phyloP scores from a whole-genome alignment of 352 stramenopile species.

The Phytophthora litchii region DNA sequence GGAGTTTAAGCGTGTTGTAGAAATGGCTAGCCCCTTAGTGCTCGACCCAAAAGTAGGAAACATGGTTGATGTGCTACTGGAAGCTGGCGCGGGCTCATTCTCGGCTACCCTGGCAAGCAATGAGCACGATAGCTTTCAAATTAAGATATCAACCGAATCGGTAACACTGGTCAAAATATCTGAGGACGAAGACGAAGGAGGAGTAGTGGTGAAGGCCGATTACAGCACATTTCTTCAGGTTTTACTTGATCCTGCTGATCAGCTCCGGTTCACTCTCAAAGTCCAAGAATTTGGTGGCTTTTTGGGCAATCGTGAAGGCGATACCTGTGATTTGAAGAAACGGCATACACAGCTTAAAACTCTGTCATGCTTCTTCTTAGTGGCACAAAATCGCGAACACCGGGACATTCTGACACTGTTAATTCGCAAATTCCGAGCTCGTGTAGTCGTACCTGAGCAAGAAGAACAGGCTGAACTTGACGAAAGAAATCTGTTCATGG shows the following conservation, averaged over 20 bases:
- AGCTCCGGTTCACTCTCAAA: slow-evolving; percentile 77
- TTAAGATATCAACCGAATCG: slow-evolving; percentile 65
- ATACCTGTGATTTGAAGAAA: slow-evolving; percentile 68
- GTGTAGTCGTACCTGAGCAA: slow-evolving; percentile 47
- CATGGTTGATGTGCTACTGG: slow-evolving; percentile 75
- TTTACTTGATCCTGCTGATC: slow-evolving; percentile 67
- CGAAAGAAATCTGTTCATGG: slow-evolving; percentile 74
- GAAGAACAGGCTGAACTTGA: slow-evolving; percentile 64
- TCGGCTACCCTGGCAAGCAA: slow-evolving; percentile 82
- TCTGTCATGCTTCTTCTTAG: slow-evolving; percentile 77
- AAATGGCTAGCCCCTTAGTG: slow-evolving; percentile 48
- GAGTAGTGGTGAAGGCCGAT: slow-evolving; percentile 50
- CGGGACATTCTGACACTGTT: slow-evolving; percentile 77
- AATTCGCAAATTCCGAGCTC: slow-evolving; percentile 76
- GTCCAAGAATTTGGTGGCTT: slow-evolving; percentile 80
- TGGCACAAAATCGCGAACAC: slow-evolving; percentile 80
- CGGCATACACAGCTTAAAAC: slow-evolving; percentile 41
- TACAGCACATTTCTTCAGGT: slow-evolving; percentile 78
- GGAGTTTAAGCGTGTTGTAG: slow-evolving; percentile 58
- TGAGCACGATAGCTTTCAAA: slow-evolving; percentile 81
- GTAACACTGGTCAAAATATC: slow-evolving; percentile 77
- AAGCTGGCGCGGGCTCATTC: slow-evolving; percentile 72
- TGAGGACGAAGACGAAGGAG: slow-evolving; percentile 68
- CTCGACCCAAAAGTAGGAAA: slow-evolving; percentile 71
- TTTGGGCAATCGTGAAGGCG: slow-evolving; percentile 58